Conservation (phyloP, 129 eudicot species). For the Lonicera japonica region DNA sequence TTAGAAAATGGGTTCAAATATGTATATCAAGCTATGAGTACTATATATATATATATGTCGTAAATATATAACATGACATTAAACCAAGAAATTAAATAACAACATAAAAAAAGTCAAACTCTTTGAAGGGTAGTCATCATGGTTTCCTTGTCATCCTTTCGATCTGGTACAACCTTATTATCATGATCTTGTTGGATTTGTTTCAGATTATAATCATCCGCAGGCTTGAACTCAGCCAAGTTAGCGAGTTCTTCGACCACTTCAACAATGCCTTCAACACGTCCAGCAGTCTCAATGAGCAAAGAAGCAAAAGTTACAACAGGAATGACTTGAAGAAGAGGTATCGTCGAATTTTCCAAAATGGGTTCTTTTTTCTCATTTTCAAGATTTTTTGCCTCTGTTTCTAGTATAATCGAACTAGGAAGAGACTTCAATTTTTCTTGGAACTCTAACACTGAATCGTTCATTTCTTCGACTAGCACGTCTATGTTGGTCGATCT, state of each 20-base stretch:
- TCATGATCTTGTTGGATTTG: slow-evolving; percentile 19
- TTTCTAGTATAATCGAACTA: slow-evolving; percentile 11
- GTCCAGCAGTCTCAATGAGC: slow-evolving; percentile 40
- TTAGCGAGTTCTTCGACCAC: slow-evolving; percentile 50
- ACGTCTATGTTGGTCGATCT: slow-evolving; percentile 35
- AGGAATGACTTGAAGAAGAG: slow-evolving; percentile 43
- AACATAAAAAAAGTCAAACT: slow-evolving; percentile 15
- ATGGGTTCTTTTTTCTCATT: slow-evolving; percentile 15
- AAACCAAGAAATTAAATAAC: background rate
- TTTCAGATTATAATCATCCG: slow-evolving; percentile 26
- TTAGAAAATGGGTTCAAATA: no score
- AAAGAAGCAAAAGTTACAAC: slow-evolving; percentile 53
- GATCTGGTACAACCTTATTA: background rate
- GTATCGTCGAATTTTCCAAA: slow-evolving; percentile 8
- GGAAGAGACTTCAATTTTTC: slow-evolving; percentile 38
- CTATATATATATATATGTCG: no score
- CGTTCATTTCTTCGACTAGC: slow-evolving; percentile 39
- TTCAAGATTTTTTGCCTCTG: slow-evolving; percentile 5
- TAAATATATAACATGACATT: no score
- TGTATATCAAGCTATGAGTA: no score
- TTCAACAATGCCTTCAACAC: slow-evolving; percentile 47
- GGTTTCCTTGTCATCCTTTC: slow-evolving; percentile 4
- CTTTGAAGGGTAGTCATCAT: slow-evolving; percentile 28
- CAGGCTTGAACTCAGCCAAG: slow-evolving; percentile 37
- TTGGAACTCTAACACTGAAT: slow-evolving; percentile 35